Evolutionary conservation across 768 basidiomycete species (phyloP), one percentile per base, ranked within the genome.

Genomic region (Kwoniella sp.): DNA sequence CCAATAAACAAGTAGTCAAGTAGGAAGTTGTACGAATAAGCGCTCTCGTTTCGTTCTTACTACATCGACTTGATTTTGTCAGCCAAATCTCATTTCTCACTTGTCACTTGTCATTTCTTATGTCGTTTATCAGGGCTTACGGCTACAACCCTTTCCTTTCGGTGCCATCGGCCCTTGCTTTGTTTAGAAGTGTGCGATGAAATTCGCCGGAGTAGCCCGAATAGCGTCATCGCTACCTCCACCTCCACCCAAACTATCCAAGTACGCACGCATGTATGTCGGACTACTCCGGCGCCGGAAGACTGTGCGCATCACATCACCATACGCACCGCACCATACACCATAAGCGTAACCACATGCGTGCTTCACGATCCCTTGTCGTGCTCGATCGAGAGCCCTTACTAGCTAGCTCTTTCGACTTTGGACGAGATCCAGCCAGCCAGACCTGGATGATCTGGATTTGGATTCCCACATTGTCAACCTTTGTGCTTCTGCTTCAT

Each of bases 271-370:
- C 40, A 10, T 9, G 40, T 3, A 6, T 10, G 40, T 44, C 40
- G 40, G 40, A 10, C 40, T 44, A 44, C 10, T 55, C 55, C 62
- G 54, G 58, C 58, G 58, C 58, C 58, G 58, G 26, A 22, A 12
- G 29, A 2, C 27, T 33, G 54, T 37, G 19, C 6, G 6, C 7
- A 33, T 6, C 7, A 13, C 33, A 13, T 33, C 33, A 33, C 33
- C 33, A 33, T 33, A 6, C n/a, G n/a, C n/a, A n/a, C n/a, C n/a
- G n/a, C 40, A 44, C 40, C 40, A 19, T 44, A 19, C 40, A 15
- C 40, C 40, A 19, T 44, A 44, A 44, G 40, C 40, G 40, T 44
- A 44, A 44, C 40, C 40, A 15, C 40, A 44, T 44, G 40, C 40
- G 17, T 44, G 40, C 17, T 9, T 44, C 17, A 19, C 40, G 40